phyloP scores from a whole-genome alignment of 108 stramenopile genomes.

The Chaetoceros muelleri region DNA sequence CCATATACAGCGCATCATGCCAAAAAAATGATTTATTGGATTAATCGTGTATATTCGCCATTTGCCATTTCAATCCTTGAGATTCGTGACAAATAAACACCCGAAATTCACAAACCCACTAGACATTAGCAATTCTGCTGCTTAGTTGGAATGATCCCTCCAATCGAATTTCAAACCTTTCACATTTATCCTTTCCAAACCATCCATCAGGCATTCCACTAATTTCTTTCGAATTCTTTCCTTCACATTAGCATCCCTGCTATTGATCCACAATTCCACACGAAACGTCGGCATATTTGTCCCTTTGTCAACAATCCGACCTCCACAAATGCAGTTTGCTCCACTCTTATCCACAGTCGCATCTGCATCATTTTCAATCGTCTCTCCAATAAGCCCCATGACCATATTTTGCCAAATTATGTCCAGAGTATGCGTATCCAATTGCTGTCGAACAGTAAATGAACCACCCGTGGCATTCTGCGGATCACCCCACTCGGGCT shows the following conservation, averaged over 20 bases:
- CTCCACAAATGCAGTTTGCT: constrained; percentile 68
- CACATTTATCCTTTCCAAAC: constrained; percentile 39
- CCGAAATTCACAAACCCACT: no score
- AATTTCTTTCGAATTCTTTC: constrained; percentile 45
- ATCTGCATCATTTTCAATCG: constrained; percentile 62
- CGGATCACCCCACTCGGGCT: constrained; percentile 92
- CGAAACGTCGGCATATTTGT: constrained; percentile 61
- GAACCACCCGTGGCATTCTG: constrained; percentile 81
- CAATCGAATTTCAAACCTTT: constrained; percentile 74
- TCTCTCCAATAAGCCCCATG: constrained; percentile 78
- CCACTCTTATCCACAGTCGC: constrained; percentile 12
- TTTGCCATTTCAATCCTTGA: no score
- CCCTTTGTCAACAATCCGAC: constrained; percentile 84
- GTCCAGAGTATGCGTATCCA: constrained; percentile 71
- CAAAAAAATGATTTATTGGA: no score
- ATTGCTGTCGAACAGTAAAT: constrained; percentile 73
- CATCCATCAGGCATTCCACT: constrained; percentile 52
- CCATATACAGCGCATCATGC: no score
- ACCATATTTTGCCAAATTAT: constrained; percentile 87
- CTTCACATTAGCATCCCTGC: constrained; percentile 43
- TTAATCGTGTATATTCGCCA: no score
- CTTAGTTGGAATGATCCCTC: constrained; percentile 83
- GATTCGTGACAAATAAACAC: no score
- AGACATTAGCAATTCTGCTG: no score
- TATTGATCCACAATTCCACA: constrained; percentile 82